phyloP scores from a whole-genome alignment of 352 stramenopile genomes.

The Phytophthora pisi region DNA sequence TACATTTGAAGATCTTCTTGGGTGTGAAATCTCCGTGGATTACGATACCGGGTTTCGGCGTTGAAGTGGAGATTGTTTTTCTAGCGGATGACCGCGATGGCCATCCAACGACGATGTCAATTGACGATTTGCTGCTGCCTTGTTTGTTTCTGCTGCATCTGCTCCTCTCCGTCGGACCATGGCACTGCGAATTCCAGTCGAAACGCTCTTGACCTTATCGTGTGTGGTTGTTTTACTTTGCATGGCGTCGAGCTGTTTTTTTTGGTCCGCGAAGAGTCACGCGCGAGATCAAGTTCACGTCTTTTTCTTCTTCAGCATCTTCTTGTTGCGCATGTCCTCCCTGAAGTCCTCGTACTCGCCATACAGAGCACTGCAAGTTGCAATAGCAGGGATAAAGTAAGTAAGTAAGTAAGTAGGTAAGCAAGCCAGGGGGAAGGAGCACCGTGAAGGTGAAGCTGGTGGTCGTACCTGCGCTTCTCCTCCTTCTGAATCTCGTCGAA shows the following conservation, averaged over 20 bases:
- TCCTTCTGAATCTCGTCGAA: slow-evolving; percentile 89
- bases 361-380: slow-evolving; percentile 54
- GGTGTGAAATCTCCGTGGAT: background rate
- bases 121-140: background rate
- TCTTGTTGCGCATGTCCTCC: slow-evolving; percentile 88
- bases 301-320: slow-evolving; percentile 80
- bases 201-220: slow-evolving; percentile 8
- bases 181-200: background rate
- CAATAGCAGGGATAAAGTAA: background rate
- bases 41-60: background rate
- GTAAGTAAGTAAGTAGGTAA: background rate
- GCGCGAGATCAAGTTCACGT: slow-evolving; percentile 51
- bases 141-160: too few relatives aligned
- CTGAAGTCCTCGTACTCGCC: slow-evolving; percentile 85
- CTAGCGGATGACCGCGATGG: background rate
- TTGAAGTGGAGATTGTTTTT: background rate
- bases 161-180: too few relatives aligned
- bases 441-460: background rate
- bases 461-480: slow-evolving; percentile 74
- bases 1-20: background rate
- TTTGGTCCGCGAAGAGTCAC: background rate
- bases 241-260: background rate
- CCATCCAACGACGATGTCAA: background rate
- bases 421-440: background rate
- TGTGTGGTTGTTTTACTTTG: slow-evolving; percentile 13